Evolutionary conservation across 345 rosid genomes (phyloP), one percentile per base, ranked within the genome.

Genomic region (Acer negundo): DNA sequence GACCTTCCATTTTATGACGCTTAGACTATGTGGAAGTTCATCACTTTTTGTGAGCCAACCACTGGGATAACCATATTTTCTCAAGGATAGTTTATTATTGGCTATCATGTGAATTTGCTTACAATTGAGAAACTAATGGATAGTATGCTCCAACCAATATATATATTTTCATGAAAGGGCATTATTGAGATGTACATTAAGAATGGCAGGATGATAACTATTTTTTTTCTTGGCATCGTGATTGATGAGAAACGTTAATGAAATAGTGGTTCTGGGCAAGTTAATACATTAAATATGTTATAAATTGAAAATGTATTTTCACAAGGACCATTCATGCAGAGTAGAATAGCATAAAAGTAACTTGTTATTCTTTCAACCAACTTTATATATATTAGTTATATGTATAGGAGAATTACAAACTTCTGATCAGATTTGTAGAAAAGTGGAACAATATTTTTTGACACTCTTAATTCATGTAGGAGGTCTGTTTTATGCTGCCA

Each of bases 401-500:
- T n/a, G 17, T 35, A 16, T 64, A 12, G 55, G 46, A 72, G 28
- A 38, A 59, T 56, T 35, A 31, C 35, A 28, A 16, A 61, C 31
- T 23, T 38, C 46, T 76, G 15, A 42, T 73, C 66, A 20, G 69
- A 17, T 53, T 64, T 75, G 28, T 17, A 10, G 72, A 56, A 66
- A 78, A 51, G 38, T 69, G 69, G 35, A 49, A 12, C 42, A 5
- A 42, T 67, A 53, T 55, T 67, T 68, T 26, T 62, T 75, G 26
- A 62, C 56, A 20, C 23, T 49, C 31, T 74, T 40, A 72, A 56
- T 74, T 74, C 74, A 59, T 82, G 84, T 90, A 96, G 99, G 99
- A 92, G 87, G 99, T 96, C 16, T 89, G 95, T 87, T 94, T 96
- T 84, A 96, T 96, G 97, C 92, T 96, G 82, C 98, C 99, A 31